Evolutionary conservation across 2,329 filamentous ascomycete genomes (phyloP).

Genomic region (Pseudocercospora musae): DNA sequence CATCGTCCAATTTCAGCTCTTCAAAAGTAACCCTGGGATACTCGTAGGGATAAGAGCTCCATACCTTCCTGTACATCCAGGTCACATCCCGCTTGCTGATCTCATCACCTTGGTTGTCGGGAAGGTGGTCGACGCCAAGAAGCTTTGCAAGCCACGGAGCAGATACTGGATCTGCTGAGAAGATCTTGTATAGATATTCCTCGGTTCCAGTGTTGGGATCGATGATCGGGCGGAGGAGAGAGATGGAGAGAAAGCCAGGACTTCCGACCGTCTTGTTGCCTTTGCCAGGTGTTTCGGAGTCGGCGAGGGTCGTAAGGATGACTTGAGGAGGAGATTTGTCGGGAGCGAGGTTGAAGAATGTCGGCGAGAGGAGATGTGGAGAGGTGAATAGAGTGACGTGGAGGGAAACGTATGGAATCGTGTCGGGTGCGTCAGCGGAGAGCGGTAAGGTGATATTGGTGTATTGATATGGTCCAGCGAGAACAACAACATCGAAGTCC

Average conservation of each 20-base stretch:
- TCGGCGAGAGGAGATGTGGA: constrained; percentile 65
- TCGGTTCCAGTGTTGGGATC: constrained; percentile 44
- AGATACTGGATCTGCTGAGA: constrained; percentile 53
- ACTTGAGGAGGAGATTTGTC: constrained; percentile 63
- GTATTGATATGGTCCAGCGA: constrained; percentile 75
- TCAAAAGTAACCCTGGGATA: constrained; percentile 86
- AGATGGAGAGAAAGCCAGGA: constrained; percentile 82
- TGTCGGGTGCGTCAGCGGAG: constrained; percentile 57
- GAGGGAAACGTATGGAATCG: constrained; percentile 79
- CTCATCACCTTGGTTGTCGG: constrained; percentile 22
- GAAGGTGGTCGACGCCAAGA: constrained; percentile 37
- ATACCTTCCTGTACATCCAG: constrained; percentile 75
- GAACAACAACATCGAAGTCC: constrained; percentile 59
- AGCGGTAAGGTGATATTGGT: constrained; percentile 1
- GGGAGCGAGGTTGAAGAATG: constrained; percentile 65
- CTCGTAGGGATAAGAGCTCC: constrained; percentile 81
- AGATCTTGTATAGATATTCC: constrained; percentile 66
- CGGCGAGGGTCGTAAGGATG: constrained; percentile 77
- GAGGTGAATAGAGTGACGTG: constrained; percentile 89
- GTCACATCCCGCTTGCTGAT: constrained; percentile 53
- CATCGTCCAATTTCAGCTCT: constrained; percentile 64
- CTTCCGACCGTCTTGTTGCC: constrained; percentile 62
- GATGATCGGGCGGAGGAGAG: constrained; percentile 61
- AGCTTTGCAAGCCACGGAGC: constrained; percentile 48
- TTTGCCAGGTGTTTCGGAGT: constrained; percentile 50